Evolutionary conservation across 192 early-diverging fungal species (phyloP), one percentile per base, ranked within the genome.

Genomic region (Backusella psychrophila): DNA sequence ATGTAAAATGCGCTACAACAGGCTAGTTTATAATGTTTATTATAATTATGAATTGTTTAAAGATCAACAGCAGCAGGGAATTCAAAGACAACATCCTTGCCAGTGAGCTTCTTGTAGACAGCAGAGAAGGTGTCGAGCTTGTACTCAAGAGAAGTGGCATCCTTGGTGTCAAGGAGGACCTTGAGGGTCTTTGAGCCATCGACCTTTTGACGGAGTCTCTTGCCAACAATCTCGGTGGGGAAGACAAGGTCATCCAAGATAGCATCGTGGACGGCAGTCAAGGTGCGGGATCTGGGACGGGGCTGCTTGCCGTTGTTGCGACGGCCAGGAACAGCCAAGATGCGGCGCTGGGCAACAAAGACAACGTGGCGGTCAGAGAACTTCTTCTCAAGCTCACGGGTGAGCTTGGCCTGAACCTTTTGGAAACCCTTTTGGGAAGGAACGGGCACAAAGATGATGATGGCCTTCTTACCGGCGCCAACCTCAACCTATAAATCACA

Each of bases 331-430:
- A 96, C 96, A 80, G 89, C 89, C 85, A 98, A 87, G 85, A 98
- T 98, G 78, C 96, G 93, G 76, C 98, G 94, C 56, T 77, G 76
- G 42, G 69, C 68, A 72, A 77, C 80, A 73, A 99, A 92, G 77
- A 99, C 90, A 66, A 99, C 93, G 88, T 99, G 98, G 81, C 97
- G 94, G 90, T 99, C 98, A 82, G 95, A 95, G 93, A 99, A 98
- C 94, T 99, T 99, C 95, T 99, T 99, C 91, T 99, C 98, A 78
- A 99, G 90, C 91, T 99, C 98, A 84, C 98, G 96, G 81, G 96
- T 96, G 42, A 99, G 93, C 80, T 92, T 89, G 69, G 71, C 41
- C 88, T 98, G 96, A 80, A 98, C 90, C 91, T 97, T 98, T 91
- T 98, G 95, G 92, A 94, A 95, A 71, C 90, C 91, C 93, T 97